Base-by-base conservation (phyloP, 371 early-diverging fungal species). In the Umbelopsis sp. region DNA sequence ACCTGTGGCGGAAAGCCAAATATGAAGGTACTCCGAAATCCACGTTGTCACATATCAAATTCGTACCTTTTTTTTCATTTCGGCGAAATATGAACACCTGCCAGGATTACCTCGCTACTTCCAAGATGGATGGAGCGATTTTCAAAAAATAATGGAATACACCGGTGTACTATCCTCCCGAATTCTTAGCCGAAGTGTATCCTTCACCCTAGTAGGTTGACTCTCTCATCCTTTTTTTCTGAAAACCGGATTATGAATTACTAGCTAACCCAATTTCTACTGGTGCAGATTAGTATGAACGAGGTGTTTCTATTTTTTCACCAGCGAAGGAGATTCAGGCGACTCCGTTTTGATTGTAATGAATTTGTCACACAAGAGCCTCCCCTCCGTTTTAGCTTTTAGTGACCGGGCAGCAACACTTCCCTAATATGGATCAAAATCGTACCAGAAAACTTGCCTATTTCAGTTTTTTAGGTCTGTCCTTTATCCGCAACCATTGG, bases 1-100 rank as follows among this genome's bases (percentile, higher is more conserved):
- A n/a, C 18, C 14, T 14, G 57, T 57, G 57, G 57, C 57, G 35
- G 57, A 57, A 57, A 57, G 35, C 57, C 57, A 57, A 57, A 57
- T 57, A n/a, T 16, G 57, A 11, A 7, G 11, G 14, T 57, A 32
- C n/a, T 57, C 57, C 57, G 57, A 57, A 12, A 35, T 57, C 57
- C 57, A 57, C 57, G 57, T 57, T 57, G 57, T 16, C 57, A 57
- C 35, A 57, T 57, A 32, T 57, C 57, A 18, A 35, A 35, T 57
- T 41, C 41, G 41, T 41, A 29, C 18, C n/a, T 32, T 35, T 14
- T 53, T 25, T 29, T 35, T 57, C 57, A 57, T 57, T 57, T 57
- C 57, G 57, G 57, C 35, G 35, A 57, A 41, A 48, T 16, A 48
- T 48, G 48, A 48, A 48, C 48, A n/a, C 7, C 20, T n/a, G 16